Percentiles rank a stretch among this genome's conserved stretches.
phyloP scores from a whole-genome alignment of 2,329 filamentous ascomycete species.

The Fusarium papillatum region DNA sequence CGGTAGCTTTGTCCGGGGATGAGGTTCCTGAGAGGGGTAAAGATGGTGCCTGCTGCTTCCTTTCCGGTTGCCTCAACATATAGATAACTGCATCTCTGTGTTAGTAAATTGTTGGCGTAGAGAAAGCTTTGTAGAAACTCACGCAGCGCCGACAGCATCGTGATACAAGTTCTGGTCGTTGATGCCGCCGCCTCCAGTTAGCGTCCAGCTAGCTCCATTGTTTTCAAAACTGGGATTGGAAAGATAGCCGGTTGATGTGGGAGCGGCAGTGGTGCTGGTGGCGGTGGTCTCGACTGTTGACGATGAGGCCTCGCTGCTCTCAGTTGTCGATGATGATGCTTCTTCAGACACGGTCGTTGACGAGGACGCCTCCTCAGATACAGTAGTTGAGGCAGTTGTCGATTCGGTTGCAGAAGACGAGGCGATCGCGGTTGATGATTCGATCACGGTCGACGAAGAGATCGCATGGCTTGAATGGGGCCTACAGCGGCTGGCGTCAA shows the following conservation, averaged over 20 bases:
- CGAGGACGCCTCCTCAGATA: neutral
- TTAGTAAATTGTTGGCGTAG: neutral
- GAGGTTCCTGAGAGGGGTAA: neutral
- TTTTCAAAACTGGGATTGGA: neutral
- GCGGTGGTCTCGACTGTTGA: neutral
- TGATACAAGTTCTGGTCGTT: neutral
- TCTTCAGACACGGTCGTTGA: neutral
- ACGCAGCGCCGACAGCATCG: neutral
- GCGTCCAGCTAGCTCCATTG: neutral
- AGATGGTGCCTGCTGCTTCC: neutral
- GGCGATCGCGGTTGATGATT: neutral
- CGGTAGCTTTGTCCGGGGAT: neutral
- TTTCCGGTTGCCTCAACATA: neutral
- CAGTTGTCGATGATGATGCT: neutral
- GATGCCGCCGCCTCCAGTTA: neutral
- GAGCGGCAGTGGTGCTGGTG: neutral
- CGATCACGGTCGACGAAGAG: neutral
- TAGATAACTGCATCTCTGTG: neutral
- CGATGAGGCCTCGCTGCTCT: neutral
- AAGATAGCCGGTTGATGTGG: neutral
- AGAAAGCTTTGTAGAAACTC: neutral
- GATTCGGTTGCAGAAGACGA: neutral
- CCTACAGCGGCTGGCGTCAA: neutral
- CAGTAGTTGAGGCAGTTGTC: neutral
- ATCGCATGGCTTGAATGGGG: neutral